A percentile compares a stretch with the other conserved stretches of the same genome.
Evolutionary conservation across 2,329 filamentous ascomycete genomes (phyloP).

Genomic region (Knoxdaviesia proteae): DNA sequence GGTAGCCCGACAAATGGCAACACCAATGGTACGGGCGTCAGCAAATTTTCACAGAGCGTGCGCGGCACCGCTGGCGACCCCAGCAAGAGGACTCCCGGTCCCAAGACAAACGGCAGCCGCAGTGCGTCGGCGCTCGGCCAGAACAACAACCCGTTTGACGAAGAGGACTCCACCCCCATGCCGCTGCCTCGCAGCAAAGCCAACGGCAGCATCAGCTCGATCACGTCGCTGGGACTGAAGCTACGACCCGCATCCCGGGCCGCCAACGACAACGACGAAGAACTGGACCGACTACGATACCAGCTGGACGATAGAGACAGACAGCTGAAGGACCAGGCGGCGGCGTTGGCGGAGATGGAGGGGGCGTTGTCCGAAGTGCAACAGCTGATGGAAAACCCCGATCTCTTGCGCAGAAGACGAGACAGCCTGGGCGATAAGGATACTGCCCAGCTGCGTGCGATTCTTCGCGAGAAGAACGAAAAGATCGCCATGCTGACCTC

Average conservation of each 20-base stretch:
- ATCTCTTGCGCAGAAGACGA: slow-evolving; percentile 18
- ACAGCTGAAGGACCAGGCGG: slow-evolving; percentile 74
- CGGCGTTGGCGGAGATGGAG: slow-evolving; percentile 76
- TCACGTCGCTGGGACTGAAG: slow-evolving; percentile 32
- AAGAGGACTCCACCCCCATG: slow-evolving; percentile 36
- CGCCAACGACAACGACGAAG: slow-evolving; percentile 40
- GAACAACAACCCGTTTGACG: slow-evolving; percentile 22
- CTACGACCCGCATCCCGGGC: slow-evolving; percentile 30
- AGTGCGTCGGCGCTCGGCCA: slow-evolving; percentile 39
- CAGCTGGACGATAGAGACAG: slow-evolving; percentile 69
- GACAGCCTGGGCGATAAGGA: slow-evolving; percentile 42
- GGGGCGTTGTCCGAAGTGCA: slow-evolving; percentile 60
- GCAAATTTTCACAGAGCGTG: slow-evolving; percentile 40
- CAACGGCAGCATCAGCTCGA: slow-evolving; percentile 31
- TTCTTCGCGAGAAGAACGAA: slow-evolving; percentile 87
- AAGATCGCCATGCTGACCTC: slow-evolving; percentile 83
- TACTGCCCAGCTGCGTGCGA: slow-evolving; percentile 51
- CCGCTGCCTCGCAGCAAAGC: slow-evolving; percentile 29
- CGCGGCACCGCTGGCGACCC: slow-evolving; percentile 40
- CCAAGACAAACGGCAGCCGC: slow-evolving; percentile 27
- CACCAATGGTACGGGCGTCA: slow-evolving; percentile 12
- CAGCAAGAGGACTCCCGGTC: slow-evolving; percentile 28
- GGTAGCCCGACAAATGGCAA: slow-evolving; percentile 30
- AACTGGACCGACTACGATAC: slow-evolving; percentile 49
- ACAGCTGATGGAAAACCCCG: slow-evolving; percentile 41